These are phyloP conservation scores for Irpex lacteus DNA, from an alignment of 1,284 basidiomycete species.

Conservation along the genomic window DNA sequence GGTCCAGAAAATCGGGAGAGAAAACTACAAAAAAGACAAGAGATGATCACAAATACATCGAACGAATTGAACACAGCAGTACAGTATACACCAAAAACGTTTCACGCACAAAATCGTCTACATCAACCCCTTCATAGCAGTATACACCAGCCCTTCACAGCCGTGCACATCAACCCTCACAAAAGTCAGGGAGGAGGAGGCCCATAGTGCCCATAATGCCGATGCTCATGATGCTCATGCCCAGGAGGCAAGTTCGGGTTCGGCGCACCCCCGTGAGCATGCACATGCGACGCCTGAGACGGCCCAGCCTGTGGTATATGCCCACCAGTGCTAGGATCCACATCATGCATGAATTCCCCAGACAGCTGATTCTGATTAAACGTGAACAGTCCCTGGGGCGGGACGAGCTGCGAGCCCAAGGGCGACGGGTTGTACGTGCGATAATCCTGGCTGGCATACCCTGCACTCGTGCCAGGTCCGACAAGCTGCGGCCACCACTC, in stretches of 20 bases:
- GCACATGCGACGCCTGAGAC: not conserved
- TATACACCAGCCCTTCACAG: too few species aligned
- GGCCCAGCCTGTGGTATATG: not conserved
- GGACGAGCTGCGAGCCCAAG: constrained; percentile 17
- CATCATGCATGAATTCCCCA: constrained; percentile 20
- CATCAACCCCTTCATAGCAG: too few species aligned
- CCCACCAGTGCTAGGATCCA: not conserved
- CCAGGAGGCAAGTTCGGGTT: not conserved
- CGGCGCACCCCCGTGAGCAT: too few species aligned
- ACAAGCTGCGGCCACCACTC: constrained; percentile 66
- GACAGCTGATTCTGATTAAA: constrained; percentile 27
- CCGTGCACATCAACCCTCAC: too few species aligned
- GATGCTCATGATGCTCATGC: not conserved
- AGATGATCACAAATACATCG: too few species aligned
- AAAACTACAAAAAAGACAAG: too few species aligned
- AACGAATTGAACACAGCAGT: too few species aligned
- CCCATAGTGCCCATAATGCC: not conserved
- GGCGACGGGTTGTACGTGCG: constrained; percentile 14
- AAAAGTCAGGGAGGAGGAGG: not conserved
- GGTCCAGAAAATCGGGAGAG: too few species aligned
- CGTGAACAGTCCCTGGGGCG: constrained; percentile 24
- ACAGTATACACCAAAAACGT: too few species aligned
- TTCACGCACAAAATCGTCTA: too few species aligned
- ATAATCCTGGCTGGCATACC: constrained; percentile 5
- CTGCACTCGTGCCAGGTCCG: constrained; percentile 9